Percentiles rank a stretch among this genome's conserved stretches.
These are phyloP conservation scores for Fusarium torulosum DNA, from an alignment of 2,329 filamentous ascomycete species.

Conservation along the genomic window DNA sequence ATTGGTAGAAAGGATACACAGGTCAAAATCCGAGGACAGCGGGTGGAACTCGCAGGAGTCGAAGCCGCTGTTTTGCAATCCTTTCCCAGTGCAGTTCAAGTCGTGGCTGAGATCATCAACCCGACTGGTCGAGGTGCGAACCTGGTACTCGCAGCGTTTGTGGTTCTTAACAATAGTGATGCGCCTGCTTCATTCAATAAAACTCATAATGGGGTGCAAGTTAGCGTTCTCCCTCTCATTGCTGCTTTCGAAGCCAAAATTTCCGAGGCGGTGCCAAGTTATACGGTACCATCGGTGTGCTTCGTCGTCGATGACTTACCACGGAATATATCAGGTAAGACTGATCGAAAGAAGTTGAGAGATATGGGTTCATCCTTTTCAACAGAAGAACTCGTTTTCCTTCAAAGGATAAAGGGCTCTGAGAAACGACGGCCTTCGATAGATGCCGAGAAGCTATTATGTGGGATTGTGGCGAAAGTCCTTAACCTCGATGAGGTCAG, in stretches of 20 bases:
- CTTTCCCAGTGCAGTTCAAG: not conserved
- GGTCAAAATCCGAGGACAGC: conserved; percentile 69
- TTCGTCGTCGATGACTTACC: conserved; percentile 8
- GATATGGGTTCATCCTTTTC: conserved; percentile 17
- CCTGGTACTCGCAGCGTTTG: conserved; percentile 4
- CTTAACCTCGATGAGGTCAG: conserved; percentile 7
- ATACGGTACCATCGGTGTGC: conserved; percentile 22
- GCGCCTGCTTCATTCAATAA: not conserved
- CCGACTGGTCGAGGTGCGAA: conserved; percentile 1
- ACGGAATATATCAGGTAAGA: conserved; percentile 13
- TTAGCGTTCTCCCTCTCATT: conserved; percentile 8
- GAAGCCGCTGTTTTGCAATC: conserved; percentile 4
- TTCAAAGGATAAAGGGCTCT: not conserved
- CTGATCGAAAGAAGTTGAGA: conserved; percentile 14
- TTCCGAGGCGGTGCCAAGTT: conserved; percentile 6
- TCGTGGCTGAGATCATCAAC: conserved; percentile 7
- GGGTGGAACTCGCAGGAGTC: conserved; percentile 59
- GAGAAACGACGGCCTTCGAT: conserved; percentile 8
- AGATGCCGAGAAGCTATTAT: conserved; percentile 4
- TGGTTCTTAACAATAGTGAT: conserved; percentile 3
- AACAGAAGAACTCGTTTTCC: conserved; percentile 2
- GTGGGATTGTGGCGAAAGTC: not conserved
- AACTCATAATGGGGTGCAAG: not conserved
- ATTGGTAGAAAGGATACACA: conserved; percentile 68
- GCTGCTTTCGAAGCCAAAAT: not conserved